Base-by-base conservation (phyloP, 1,284 basidiomycete species). In the Rhodotorula sp. region DNA sequence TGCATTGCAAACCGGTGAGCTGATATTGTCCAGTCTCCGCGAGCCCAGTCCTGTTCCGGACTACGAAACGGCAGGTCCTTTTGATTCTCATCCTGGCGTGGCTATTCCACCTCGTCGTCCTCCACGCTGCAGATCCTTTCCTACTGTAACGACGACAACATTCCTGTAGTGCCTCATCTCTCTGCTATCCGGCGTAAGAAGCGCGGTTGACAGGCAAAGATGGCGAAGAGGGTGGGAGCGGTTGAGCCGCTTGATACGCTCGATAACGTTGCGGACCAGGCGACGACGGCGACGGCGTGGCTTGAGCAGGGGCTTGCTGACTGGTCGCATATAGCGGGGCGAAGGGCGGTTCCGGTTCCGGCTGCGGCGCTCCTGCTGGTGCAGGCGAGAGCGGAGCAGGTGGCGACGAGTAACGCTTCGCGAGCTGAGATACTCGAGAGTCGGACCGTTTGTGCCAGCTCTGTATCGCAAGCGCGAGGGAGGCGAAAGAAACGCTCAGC, bases 341-440 rank as follows among this genome's bases (percentile, higher is more conserved):
- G 64, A 15, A 58, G 64, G 1, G 56, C 31, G 29, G 21, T 3
- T n/a, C 52, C 8, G 18, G 21, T 12, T 31, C 29, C 26, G 15
- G 46, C 15, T 1, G 52, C n/a, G 46, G 48, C 18, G 26, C n/a
- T n/a, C n/a, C n/a, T n/a, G n/a, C 14, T 3, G 46, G 5, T 21
- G 29, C 20, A 31, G 58, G 1, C 1, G 60, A 46, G 54, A 21
- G 20, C 4, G 65, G 6, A 5, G 48, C 60, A 16, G 62, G 63
- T 16, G 70, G 62, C 1, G 62, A 49, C 14, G 68, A 70, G 64
- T 70, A 75, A 0, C 70, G 73, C 60, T 72, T 69, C 0, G 73
- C 70, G 64, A 75, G 70, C 3, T 49, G 61, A 2, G 65, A 65
- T 1, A 75, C 73, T 20, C 73, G 68, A 2, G 73, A 74, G 26